phyloP scores from a whole-genome alignment of 306 rosid species.

The Sicyos edulis region DNA sequence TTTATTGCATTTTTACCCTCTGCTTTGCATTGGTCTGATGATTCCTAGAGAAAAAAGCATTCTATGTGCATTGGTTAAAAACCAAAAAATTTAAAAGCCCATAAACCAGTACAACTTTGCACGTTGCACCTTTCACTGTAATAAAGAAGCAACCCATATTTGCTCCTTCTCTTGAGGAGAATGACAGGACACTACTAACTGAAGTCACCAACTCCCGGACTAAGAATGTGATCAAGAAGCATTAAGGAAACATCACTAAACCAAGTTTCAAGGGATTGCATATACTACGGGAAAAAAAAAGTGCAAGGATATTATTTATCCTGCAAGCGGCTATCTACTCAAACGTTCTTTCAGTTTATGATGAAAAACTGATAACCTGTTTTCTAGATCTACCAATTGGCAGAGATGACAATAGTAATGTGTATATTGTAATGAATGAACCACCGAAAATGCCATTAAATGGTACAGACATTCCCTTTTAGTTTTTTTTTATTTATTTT shows the following conservation, averaged over 20 bases:
- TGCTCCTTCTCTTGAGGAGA: slow-evolving; percentile 20
- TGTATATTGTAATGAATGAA: neutral
- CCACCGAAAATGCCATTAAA: neutral
- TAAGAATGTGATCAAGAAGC: slow-evolving; percentile 23
- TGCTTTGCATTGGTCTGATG: slow-evolving; percentile 21
- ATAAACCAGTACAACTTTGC: slow-evolving; percentile 18
- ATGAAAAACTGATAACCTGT: neutral
- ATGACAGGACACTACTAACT: slow-evolving; percentile 20
- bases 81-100: slow-evolving; percentile 21
- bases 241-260: slow-evolving; percentile 20
- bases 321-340: neutral
- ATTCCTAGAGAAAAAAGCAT: slow-evolving; percentile 20
- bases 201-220: slow-evolving; percentile 23
- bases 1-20: slow-evolving; percentile 18
- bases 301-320: slow-evolving; percentile 9
- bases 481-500: neutral
- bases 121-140: slow-evolving; percentile 20
- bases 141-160: slow-evolving; percentile 20
- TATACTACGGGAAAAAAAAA: slow-evolving; percentile 5
- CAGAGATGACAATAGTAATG: neutral
- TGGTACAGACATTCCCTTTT: neutral
- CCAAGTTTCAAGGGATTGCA: slow-evolving; percentile 3
- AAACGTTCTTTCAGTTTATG: slow-evolving; percentile 12
- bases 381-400: neutral
- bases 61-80: slow-evolving; percentile 20